Percentiles rank a stretch among this genome's conserved stretches.
Evolutionary conservation across 2,329 filamentous ascomycete species (phyloP).

Genomic region (Fusarium algeriense): DNA sequence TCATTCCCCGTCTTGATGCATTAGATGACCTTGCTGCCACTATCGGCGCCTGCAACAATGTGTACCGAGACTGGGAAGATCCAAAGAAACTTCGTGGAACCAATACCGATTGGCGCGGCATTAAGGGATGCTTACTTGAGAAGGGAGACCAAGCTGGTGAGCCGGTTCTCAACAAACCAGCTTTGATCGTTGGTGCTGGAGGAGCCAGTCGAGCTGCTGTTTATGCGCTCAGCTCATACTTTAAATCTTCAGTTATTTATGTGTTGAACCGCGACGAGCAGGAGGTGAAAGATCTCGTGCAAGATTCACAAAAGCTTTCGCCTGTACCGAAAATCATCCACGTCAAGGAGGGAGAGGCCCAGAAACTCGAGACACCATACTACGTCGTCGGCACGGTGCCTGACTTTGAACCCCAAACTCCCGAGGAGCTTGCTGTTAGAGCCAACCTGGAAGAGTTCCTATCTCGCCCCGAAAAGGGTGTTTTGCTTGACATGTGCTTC

Average conservation of each 20-base stretch:
- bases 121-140: constrained; percentile 8
- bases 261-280: background rate
- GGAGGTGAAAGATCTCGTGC: background rate
- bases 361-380: constrained; percentile 12
- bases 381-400: background rate
- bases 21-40: background rate
- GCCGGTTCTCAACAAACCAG: constrained; percentile 13
- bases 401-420: background rate
- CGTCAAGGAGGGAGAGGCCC: background rate
- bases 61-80: constrained; percentile 10
- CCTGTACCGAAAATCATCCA: background rate
- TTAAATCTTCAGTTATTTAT: constrained; percentile 10
- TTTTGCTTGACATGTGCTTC: constrained; percentile 22
- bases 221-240: constrained; percentile 4
- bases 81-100: background rate
- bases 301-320: background rate
- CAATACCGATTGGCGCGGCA: background rate
- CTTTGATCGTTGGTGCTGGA: constrained; percentile 12
- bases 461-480: background rate
- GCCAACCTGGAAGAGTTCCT: background rate
- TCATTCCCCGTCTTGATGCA: constrained; percentile 1
- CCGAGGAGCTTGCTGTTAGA: background rate
- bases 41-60: constrained; percentile 8
- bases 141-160: background rate
- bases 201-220: constrained; percentile 16